These are phyloP conservation scores for Yamadazyma philogaea DNA, from an alignment of 805 yeast genomes.

Conservation along the genomic window DNA sequence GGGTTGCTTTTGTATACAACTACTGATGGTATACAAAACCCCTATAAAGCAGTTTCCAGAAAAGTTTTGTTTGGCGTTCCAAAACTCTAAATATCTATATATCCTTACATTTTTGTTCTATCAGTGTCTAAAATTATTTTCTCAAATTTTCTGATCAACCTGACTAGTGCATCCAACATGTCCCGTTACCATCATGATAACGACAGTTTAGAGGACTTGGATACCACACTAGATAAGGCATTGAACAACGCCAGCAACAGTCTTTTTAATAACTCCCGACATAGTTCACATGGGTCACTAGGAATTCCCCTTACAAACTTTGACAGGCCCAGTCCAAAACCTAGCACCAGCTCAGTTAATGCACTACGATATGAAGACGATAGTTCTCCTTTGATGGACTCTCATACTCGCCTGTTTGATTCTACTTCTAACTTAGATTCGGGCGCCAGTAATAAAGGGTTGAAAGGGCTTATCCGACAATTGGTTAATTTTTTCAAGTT, in stretches of 20 bases:
- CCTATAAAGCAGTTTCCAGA: too few relatives aligned
- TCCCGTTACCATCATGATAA: constrained; percentile 9
- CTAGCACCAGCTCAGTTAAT: not conserved
- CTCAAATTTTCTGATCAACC: not conserved
- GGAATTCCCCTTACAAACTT: constrained; percentile 31
- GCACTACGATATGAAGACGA: constrained; percentile 15
- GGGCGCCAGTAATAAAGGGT: not conserved
- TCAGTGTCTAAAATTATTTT: not conserved
- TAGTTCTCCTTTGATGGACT: constrained; percentile 29
- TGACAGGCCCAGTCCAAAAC: not conserved
- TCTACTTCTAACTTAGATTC: constrained; percentile 17
- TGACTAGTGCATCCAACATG: not conserved
- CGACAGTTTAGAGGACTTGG: constrained; percentile 58
- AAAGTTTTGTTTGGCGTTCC: too few relatives aligned
- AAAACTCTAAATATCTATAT: too few relatives aligned
- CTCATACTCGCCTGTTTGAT: constrained; percentile 19
- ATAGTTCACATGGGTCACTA: constrained; percentile 22
- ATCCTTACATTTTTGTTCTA: too few relatives aligned
- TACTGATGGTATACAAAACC: too few relatives aligned
- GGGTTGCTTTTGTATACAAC: too few relatives aligned
- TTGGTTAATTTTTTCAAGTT: constrained; percentile 19
- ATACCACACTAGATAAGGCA: constrained; percentile 64
- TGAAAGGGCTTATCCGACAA: constrained; percentile 12
- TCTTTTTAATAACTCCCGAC: constrained; percentile 27
- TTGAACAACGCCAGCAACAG: constrained; percentile 49